Conservation (phyloP, 1,284 basidiomycete species). For the Fomitopsis palustris region DNA sequence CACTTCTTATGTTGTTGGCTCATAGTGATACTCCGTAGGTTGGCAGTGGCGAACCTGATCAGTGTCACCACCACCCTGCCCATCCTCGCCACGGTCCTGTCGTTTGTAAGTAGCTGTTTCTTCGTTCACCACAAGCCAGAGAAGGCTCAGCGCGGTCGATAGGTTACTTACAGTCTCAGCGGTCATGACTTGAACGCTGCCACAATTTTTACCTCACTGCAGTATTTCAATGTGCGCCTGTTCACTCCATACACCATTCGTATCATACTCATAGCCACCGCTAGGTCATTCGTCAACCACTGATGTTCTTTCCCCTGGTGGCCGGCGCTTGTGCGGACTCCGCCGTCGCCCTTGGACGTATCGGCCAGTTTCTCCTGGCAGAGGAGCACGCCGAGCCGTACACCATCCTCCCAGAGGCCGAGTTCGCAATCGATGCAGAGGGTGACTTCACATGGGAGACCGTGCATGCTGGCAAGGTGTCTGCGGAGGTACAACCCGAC, state of each 20-base stretch:
- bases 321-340: slow-evolving; percentile 53
- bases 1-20: background rate
- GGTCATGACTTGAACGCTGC: slow-evolving; percentile 67
- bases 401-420: slow-evolving; percentile 1
- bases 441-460: slow-evolving; percentile 73
- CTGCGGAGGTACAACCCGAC: slow-evolving; percentile 5
- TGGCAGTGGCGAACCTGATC: slow-evolving; percentile 51
- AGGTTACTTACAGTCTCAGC: slow-evolving; percentile 69
- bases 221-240: slow-evolving; percentile 66
- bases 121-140: too few species aligned
- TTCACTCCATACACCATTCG: background rate
- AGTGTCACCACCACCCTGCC: slow-evolving; percentile 61
- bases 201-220: slow-evolving; percentile 70
- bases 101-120: slow-evolving; percentile 50
- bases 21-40: slow-evolving; percentile 24
- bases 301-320: slow-evolving; percentile 50
- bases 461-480: slow-evolving; percentile 31
- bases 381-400: slow-evolving; percentile 11
- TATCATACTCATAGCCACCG: background rate
- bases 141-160: too few species aligned
- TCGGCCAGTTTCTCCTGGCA: slow-evolving; percentile 52
- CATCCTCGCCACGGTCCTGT: slow-evolving; percentile 64
- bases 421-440: slow-evolving; percentile 52
- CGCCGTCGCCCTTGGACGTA: slow-evolving; percentile 57
- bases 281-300: slow-evolving; percentile 51